phyloP scores from a whole-genome alignment of 495 filamentous ascomycete species.

The Penicillium cataractarum region DNA sequence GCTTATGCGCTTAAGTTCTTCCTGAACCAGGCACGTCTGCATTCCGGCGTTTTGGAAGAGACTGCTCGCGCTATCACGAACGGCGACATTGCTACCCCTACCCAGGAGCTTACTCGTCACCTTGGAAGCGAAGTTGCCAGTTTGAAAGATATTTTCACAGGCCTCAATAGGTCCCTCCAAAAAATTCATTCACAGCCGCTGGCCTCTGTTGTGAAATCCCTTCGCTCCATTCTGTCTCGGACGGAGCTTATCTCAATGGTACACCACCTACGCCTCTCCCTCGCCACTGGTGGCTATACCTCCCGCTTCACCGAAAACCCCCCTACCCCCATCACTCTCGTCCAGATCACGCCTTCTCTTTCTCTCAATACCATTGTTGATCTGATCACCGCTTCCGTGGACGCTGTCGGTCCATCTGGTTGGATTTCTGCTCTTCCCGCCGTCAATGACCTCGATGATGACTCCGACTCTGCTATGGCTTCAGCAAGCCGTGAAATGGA shows the following conservation, averaged over 20 bases:
- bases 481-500: conserved; percentile 60
- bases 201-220: conserved; percentile 56
- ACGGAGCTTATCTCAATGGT: conserved; percentile 74
- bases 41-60: conserved; percentile 39
- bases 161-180: conserved; percentile 53
- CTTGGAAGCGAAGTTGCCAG: conserved; percentile 29
- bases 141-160: conserved; percentile 42
- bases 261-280: conserved; percentile 72
- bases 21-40: conserved; percentile 40
- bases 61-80: conserved; percentile 37
- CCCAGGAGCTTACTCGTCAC: conserved; percentile 32
- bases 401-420: conserved; percentile 80
- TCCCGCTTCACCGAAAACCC: conserved; percentile 49
- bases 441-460: conserved; percentile 28
- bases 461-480: conserved; percentile 51
- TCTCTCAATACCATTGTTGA: conserved; percentile 60
- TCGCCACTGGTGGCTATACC: conserved; percentile 50
- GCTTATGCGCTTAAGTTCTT: conserved; percentile 44
- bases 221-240: conserved; percentile 66
- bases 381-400: conserved; percentile 74
- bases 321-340: conserved; percentile 51
- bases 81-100: conserved; percentile 28
- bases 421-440: conserved; percentile 65
- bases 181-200: conserved; percentile 68
- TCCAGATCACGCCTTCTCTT: conserved; percentile 52